Evolutionary conservation across 2,329 filamentous ascomycete species (phyloP), one percentile per base, ranked within the genome.

Genomic region (Neonectria coccinea): DNA sequence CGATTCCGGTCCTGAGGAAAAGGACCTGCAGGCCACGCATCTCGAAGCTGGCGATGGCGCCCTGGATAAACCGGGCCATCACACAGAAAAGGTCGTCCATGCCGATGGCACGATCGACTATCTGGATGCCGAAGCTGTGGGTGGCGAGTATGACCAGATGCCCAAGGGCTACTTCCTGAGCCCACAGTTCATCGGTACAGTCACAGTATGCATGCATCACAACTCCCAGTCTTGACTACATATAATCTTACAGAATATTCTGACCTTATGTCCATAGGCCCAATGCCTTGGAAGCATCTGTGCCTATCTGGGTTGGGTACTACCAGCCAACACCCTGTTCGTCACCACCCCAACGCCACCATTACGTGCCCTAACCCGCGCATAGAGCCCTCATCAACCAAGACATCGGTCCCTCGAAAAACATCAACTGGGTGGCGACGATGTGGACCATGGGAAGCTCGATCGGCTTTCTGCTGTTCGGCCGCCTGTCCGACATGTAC

Each of bases 401-500:
- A 53, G 76, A 78, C 55, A 65, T 78, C 18, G 76, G 75, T 1
- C 73, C 70, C 33, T 76, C 75, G 3, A 51, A 64, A 14, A 70
- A 75, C 41, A 78, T 79, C 66, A 69, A 67, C 65, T 77, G 77
- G 76, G 74, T 77, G 2, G 73, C 75, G 12, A 78, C 74, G 11
- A 75, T 76, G 63, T 81, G 76, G 75, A 79, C 78, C 4, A 72
- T 82, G 58, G 78, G 78, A n/a, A 72, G 69, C 16, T 76, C 75
- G 41, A 74, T 81, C 48, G 78, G 77, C 29, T 79, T 80, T 61
- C 71, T 81, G 59, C 71, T 83, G 9, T 73, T 80, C 25, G 81
- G 81, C 50, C 79, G 81, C n/a, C 72, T 83, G 1, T 79, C 77
- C 8, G 79, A 83, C 64, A 75, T 82, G 42, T 83, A 81, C 54